A percentile compares a stretch with the other conserved stretches of the same genome.
Conservation (phyloP, 1,284 basidiomycete genomes). For the Ustilago curta region DNA sequence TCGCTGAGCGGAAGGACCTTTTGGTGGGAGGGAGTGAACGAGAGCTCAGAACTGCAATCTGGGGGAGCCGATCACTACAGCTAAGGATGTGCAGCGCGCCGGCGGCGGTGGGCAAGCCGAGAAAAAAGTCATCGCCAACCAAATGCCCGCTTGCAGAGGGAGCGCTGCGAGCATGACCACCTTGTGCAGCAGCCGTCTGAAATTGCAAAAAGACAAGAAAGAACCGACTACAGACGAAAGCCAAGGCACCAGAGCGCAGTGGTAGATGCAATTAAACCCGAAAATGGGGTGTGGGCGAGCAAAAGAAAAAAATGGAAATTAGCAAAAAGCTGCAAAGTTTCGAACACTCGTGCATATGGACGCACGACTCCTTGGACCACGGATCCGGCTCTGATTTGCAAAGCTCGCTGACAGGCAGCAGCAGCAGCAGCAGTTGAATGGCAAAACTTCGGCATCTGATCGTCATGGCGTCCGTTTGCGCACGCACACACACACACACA, state of each 20-base stretch:
- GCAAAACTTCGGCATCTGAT: not conserved
- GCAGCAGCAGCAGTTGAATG: too few relatives aligned
- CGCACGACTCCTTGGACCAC: not conserved
- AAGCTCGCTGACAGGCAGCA: constrained; percentile 1
- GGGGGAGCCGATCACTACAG: constrained; percentile 3
- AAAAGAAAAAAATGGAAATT: too few relatives aligned
- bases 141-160: not conserved
- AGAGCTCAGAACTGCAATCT: too few relatives aligned
- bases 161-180: constrained; percentile 9
- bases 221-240: constrained; percentile 6
- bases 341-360: not conserved
- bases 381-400: constrained; percentile 12
- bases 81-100: constrained; percentile 4
- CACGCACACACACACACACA: not conserved
- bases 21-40: not conserved
- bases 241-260: not conserved
- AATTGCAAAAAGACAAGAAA: not conserved
- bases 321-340: not conserved
- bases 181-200: not conserved
- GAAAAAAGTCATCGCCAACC: not conserved
- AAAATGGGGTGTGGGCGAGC: not conserved
- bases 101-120: constrained; percentile 9
- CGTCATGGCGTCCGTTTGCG: too few relatives aligned
- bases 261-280: not conserved
- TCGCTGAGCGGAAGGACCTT: not conserved